These are phyloP conservation scores for Bipolaris sorokiniana DNA, from an alignment of 2,329 filamentous ascomycete species.

Conservation along the genomic window DNA sequence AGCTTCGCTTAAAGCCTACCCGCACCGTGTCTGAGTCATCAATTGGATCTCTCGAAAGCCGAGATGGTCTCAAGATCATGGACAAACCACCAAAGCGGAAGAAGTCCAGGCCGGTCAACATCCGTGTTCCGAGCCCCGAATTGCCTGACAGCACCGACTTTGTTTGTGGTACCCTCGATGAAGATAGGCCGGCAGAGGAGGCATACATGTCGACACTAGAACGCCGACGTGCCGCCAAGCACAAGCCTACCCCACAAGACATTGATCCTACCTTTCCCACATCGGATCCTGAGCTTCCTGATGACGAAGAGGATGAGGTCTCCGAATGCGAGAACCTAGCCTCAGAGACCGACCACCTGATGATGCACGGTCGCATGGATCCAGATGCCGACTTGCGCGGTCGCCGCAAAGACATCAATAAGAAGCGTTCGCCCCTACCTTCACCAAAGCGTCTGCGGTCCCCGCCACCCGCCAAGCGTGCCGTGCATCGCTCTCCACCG, in stretches of 20 bases:
- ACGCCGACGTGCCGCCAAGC: slow-evolving; percentile 79
- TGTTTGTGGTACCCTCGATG: slow-evolving; percentile 96
- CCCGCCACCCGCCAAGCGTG: slow-evolving; percentile 51
- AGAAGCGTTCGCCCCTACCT: slow-evolving; percentile 54
- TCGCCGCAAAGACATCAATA: slow-evolving; percentile 37
- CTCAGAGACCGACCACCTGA: slow-evolving; percentile 66
- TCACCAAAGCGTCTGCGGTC: slow-evolving; percentile 70
- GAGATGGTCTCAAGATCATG: slow-evolving; percentile 36
- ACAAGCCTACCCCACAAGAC: slow-evolving; percentile 86
- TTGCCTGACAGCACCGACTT: slow-evolving; percentile 98
- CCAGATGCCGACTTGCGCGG: slow-evolving; percentile 60
- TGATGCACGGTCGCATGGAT: slow-evolving; percentile 75
- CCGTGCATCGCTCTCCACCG: slow-evolving; percentile 38
- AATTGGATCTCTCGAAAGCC: slow-evolving; percentile 57
- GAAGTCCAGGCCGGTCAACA: slow-evolving; percentile 60
- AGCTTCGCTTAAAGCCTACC: slow-evolving; percentile 55
- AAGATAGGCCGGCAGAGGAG: slow-evolving; percentile 92
- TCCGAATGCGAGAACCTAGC: slow-evolving; percentile 37
- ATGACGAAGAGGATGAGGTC: slow-evolving; percentile 68
- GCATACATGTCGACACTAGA: slow-evolving; percentile 87
- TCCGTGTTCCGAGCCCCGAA: slow-evolving; percentile 73
- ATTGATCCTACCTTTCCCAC: slow-evolving; percentile 92
- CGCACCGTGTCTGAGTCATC: slow-evolving; percentile 61
- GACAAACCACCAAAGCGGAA: slow-evolving; percentile 47
- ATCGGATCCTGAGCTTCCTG: slow-evolving; percentile 85